phyloP scores from a whole-genome alignment of 352 stramenopile species.

The Pythium phragmiticola region DNA sequence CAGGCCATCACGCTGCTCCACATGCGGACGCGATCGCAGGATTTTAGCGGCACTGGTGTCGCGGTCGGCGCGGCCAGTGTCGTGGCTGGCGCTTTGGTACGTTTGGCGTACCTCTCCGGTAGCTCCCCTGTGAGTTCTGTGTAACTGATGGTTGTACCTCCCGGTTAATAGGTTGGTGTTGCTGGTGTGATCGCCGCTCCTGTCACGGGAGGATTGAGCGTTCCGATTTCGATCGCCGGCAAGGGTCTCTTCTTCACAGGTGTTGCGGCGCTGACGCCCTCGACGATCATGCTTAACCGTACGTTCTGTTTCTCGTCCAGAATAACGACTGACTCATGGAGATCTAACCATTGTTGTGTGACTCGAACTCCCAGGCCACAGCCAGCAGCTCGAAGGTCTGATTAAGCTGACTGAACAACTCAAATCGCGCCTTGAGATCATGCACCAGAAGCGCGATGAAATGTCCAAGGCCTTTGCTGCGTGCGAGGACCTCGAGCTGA shows the following conservation, averaged over 20 bases:
- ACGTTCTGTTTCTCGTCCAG: slow-evolving; percentile 15
- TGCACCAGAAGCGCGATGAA: slow-evolving; percentile 81
- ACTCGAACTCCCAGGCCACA: slow-evolving; percentile 54
- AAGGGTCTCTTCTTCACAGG: slow-evolving; percentile 85
- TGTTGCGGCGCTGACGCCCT: slow-evolving; percentile 73
- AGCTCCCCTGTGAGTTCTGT: not conserved
- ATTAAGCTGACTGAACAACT: slow-evolving; percentile 76
- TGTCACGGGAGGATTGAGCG: slow-evolving; percentile 74
- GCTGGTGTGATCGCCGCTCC: slow-evolving; percentile 74
- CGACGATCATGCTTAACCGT: slow-evolving; percentile 86
- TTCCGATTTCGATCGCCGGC: slow-evolving; percentile 79
- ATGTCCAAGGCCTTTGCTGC: slow-evolving; percentile 72
- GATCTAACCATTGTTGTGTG: not conserved
- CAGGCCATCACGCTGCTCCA: slow-evolving; percentile 86
- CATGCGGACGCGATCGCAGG: slow-evolving; percentile 68
- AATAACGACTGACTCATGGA: not conserved
- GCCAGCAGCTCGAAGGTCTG: slow-evolving; percentile 73
- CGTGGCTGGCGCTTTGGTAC: slow-evolving; percentile 77
- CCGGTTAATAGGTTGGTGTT: slow-evolving; percentile 44
- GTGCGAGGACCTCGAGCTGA: slow-evolving; percentile 69
- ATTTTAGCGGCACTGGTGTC: slow-evolving; percentile 86
- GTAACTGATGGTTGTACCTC: not conserved
- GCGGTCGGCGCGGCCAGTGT: slow-evolving; percentile 74
- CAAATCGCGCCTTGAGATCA: slow-evolving; percentile 83
- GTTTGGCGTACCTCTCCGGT: slow-evolving; percentile 1